A percentile compares a stretch with the other conserved stretches of the same genome.
These are phyloP conservation scores for Houttuynia cordata DNA, from an alignment of 164 flowering plant genomes.

Conservation along the genomic window DNA sequence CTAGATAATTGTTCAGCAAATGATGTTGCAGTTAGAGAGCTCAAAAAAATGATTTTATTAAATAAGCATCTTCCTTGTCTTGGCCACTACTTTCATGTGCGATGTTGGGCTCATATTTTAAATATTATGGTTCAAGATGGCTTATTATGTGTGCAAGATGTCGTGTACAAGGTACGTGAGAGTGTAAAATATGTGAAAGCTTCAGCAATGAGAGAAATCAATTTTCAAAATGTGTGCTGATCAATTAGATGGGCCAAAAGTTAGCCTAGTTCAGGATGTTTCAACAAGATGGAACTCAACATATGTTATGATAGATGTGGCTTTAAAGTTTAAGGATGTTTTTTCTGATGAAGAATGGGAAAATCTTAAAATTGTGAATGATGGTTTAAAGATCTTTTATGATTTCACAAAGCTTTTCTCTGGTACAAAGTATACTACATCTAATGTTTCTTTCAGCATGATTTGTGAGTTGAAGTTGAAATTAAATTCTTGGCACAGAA, in stretches of 20 bases:
- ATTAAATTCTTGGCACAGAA: no score
- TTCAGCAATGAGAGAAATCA: not conserved
- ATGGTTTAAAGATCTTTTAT: slow-evolving; percentile 2
- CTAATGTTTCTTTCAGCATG: slow-evolving; percentile 7
- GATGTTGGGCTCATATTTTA: not conserved
- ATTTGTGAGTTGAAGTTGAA: no score
- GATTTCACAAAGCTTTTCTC: slow-evolving; percentile 2
- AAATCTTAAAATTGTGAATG: slow-evolving; percentile 25
- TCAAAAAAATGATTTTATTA: not conserved
- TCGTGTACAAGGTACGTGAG: slow-evolving; percentile 1
- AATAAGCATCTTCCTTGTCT: not conserved
- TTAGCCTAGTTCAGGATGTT: slow-evolving; percentile 34
- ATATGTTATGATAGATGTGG: slow-evolving; percentile 50
- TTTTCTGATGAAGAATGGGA: slow-evolving; percentile 75
- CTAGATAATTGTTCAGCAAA: not conserved
- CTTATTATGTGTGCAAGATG: not conserved
- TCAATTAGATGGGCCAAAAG: slow-evolving; percentile 30
- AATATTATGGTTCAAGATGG: slow-evolving; percentile 3
- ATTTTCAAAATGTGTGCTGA: not conserved
- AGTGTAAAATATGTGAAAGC: slow-evolving; percentile 3
- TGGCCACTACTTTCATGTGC: not conserved
- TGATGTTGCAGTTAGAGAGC: not conserved
- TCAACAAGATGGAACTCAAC: slow-evolving; percentile 51
- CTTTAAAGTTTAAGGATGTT: slow-evolving; percentile 36
- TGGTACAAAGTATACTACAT: not conserved